phyloP scores from a whole-genome alignment of 108 stramenopile species.

The Nitzschia putrida region DNA sequence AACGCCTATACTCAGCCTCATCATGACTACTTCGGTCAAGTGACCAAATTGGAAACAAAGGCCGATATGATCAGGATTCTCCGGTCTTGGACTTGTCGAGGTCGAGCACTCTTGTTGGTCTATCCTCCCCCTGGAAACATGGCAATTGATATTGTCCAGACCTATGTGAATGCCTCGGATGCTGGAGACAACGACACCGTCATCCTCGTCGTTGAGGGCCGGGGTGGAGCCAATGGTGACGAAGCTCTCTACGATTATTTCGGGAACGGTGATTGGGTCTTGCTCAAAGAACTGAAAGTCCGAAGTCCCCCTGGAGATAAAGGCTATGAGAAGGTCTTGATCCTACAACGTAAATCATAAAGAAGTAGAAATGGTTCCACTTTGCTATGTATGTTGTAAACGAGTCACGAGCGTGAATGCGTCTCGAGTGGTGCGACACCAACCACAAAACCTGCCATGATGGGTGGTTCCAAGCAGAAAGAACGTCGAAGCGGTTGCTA shows the following conservation, averaged over 20 bases:
- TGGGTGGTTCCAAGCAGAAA: not conserved
- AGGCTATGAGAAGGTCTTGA: conserved; percentile 78
- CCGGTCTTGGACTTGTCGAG: conserved; percentile 58
- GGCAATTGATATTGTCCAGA: conserved; percentile 63
- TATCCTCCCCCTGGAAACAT: conserved; percentile 78
- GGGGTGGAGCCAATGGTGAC: conserved; percentile 74
- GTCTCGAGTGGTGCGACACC: too few species aligned
- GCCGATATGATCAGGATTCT: conserved; percentile 37
- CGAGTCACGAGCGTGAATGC: too few species aligned
- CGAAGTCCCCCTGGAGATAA: conserved; percentile 65
- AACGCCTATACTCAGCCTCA: conserved; percentile 67
- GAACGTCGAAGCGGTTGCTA: conserved; percentile 22
- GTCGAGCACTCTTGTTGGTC: conserved; percentile 72
- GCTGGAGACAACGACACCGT: conserved; percentile 60
- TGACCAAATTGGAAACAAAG: conserved; percentile 45
- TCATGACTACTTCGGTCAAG: conserved; percentile 68
- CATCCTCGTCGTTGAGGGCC: conserved; percentile 77
- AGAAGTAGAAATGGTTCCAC: too few species aligned
- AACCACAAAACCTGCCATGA: too few species aligned
- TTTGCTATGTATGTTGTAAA: too few species aligned
- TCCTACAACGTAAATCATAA: conserved; percentile 35
- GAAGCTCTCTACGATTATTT: conserved; percentile 68
- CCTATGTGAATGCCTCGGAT: conserved; percentile 46
- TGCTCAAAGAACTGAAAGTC: conserved; percentile 60
- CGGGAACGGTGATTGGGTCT: conserved; percentile 57